Evolutionary conservation across 495 filamentous ascomycete species (phyloP).

Genomic region (Xylaria intraflava): DNA sequence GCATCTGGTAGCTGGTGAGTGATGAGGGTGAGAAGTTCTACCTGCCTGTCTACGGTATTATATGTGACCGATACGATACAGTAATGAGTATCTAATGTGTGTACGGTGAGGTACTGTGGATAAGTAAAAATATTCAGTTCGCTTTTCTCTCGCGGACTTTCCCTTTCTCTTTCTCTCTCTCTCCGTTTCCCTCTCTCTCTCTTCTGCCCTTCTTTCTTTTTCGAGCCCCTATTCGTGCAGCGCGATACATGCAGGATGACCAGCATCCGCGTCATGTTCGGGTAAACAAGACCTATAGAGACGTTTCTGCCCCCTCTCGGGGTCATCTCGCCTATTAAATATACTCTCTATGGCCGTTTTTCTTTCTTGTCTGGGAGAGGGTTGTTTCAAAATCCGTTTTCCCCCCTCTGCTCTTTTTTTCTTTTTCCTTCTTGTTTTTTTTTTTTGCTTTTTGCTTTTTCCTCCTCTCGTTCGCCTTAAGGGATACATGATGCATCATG

Average conservation of each 20-base stretch:
- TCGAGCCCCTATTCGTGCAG: slow-evolving; percentile 4
- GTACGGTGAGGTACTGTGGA: too few relatives aligned
- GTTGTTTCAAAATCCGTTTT: not conserved
- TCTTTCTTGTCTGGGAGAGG: too few relatives aligned
- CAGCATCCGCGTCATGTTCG: slow-evolving; percentile 8
- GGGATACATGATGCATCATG: not conserved
- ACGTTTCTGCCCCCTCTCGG: slow-evolving; percentile 1
- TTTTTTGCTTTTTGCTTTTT: not conserved
- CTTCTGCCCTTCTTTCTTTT: not conserved
- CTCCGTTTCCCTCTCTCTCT: not conserved
- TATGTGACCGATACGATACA: too few relatives aligned
- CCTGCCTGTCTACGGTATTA: too few relatives aligned
- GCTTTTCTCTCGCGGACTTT: too few relatives aligned
- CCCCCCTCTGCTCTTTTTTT: not conserved
- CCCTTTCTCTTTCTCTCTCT: not conserved
- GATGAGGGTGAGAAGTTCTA: too few relatives aligned
- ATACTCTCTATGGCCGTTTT: too few relatives aligned
- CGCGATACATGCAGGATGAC: slow-evolving; percentile 12
- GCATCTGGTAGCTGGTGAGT: too few relatives aligned
- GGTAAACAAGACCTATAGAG: slow-evolving; percentile 7
- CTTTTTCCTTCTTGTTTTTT: not conserved
- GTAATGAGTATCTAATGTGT: too few relatives aligned
- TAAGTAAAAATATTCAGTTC: too few relatives aligned
- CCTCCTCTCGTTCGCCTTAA: not conserved
- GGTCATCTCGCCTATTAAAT: not conserved